Base-by-base conservation (phyloP, 2,329 filamentous ascomycete genomes). In the Endoconidiophora laricicola region DNA sequence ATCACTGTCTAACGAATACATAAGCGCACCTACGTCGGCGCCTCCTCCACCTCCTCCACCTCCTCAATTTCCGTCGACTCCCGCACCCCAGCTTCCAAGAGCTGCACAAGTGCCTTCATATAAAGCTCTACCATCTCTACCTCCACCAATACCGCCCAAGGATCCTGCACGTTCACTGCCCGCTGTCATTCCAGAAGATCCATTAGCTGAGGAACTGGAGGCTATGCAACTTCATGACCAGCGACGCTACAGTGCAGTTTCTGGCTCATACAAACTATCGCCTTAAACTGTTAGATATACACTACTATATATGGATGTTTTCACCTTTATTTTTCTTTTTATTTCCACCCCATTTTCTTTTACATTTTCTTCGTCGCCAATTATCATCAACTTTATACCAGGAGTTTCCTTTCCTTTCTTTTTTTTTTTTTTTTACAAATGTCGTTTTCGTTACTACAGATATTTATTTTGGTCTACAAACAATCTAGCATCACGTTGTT, bases 111-210 rank as follows among this genome's bases (percentile, higher is more conserved):
- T 51, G 12, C 23, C 44, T 26, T 20, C 20, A 2, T 24, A 16
- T n/a, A n/a, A n/a, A 5, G 39, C 29, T 20, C 39, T 45, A 3
- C 43, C 40, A 24, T 18, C 39, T 24, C 37, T 41, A n/a, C 33
- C 45, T 6, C 40, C 45, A 6, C 23, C 50, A 26, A 26, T 43
- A 5, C 51, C 47, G 22, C 20, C 20, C n/a, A 53, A 53, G 39
- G 48, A 53, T 39, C 2, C 38, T 26, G 36, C 18, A 2, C 46
- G 51, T 14, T 48, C 41, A 10, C 10, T 53, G 26, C 51, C 44
- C 23, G 51, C 33, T 39, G 51, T 53, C 14, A 53, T 53, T 37
- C 38, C 36, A 20, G 51, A 53, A 20, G 51, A 53, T 26, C 51
- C 51, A 10, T n/a, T 50, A 24, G 51, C 40, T 18, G 51, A 53